phyloP scores from a whole-genome alignment of 2,329 filamentous ascomycete species.

The Phialophora verrucosa region DNA sequence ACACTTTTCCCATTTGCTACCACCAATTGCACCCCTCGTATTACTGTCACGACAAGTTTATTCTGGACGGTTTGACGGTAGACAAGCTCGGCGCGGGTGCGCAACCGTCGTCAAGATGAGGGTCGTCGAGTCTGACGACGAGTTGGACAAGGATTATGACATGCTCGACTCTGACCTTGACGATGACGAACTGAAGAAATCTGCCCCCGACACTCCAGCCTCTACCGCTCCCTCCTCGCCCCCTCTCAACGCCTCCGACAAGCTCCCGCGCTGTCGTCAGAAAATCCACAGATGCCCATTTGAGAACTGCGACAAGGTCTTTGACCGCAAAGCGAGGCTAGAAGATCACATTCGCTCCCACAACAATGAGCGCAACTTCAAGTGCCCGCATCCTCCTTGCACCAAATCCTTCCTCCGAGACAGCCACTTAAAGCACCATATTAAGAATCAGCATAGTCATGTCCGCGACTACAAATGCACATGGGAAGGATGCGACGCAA shows the following conservation, averaged over 20 bases:
- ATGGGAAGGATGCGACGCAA: constrained; percentile 75
- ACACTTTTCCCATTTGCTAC: constrained; percentile 22
- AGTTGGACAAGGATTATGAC: constrained; percentile 33
- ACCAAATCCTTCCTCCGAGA: constrained; percentile 84
- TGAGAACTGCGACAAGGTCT: constrained; percentile 77
- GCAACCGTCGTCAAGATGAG: constrained; percentile 30
- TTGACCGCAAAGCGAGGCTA: constrained; percentile 83
- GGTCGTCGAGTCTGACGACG: constrained; percentile 35
- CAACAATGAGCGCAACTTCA: constrained; percentile 80
- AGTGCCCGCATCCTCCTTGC: constrained; percentile 72
- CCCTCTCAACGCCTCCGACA: constrained; percentile 7
- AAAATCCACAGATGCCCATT: constrained; percentile 80
- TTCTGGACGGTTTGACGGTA: constrained; percentile 14
- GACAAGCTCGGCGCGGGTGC: constrained; percentile 17
- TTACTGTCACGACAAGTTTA: constrained; percentile 20
- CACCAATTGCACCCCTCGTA: constrained; percentile 10
- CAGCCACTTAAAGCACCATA: constrained; percentile 83
- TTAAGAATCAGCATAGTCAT: constrained; percentile 78
- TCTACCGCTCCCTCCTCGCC: constrained; percentile 40
- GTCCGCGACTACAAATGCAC: constrained; percentile 73
- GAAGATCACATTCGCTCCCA: constrained; percentile 82
- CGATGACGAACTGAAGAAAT: constrained; percentile 24
- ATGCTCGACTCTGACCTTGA: constrained; percentile 33
- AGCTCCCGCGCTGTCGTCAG: constrained; percentile 64
- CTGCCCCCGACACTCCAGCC: constrained; percentile 35